Evolutionary conservation across 305 asterid genomes (phyloP), one percentile per base, ranked within the genome.

Genomic region (Fraxinus floribunda): DNA sequence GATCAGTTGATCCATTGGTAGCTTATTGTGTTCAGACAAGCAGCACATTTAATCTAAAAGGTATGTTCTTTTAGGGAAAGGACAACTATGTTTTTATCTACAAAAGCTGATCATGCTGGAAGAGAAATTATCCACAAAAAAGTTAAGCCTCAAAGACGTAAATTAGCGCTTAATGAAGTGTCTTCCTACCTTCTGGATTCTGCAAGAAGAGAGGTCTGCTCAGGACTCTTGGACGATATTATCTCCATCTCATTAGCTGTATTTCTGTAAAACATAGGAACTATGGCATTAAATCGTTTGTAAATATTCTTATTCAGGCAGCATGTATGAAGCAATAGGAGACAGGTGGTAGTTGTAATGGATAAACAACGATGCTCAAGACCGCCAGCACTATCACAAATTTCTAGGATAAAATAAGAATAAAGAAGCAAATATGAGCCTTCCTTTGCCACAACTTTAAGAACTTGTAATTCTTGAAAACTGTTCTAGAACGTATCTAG

Each of bases 221-320:
- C 76, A 68, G 83, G 82, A 76, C 44, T 71, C 13, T 49, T 78
- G 35, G 82, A 78, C 3, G 89, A 78, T 75, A 77, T 68, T 74
- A 81, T 78, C 85, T 78, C 89, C 85, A 78, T 46, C 87, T 86
- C 86, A 13, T 86, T 81, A 32, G 79, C 78, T 78, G 68, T 81
- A 83, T 18, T 79, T 78, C 87, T 83, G 83, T 77, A 83, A 5
- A 18, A 86, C 41, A 72, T 38, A 60, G 71, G 83, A 20, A 77
- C 20, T 8, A 18, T 26, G 24, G 80, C 62, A 35, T 44, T 77
- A 38, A 44, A 38, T 15, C 32, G 24, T 52, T 35, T 3, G 3
- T 32, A 4, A 16, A 73, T 38, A 64, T 38, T 75, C 0, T 34
- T 26, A 1, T 71, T 46, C 73, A 75, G 70, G 36, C 77, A 49